A percentile compares a stretch with the other conserved stretches of the same genome.
phyloP scores from a whole-genome alignment of 768 basidiomycete species.

The Leccinellum albellum region DNA sequence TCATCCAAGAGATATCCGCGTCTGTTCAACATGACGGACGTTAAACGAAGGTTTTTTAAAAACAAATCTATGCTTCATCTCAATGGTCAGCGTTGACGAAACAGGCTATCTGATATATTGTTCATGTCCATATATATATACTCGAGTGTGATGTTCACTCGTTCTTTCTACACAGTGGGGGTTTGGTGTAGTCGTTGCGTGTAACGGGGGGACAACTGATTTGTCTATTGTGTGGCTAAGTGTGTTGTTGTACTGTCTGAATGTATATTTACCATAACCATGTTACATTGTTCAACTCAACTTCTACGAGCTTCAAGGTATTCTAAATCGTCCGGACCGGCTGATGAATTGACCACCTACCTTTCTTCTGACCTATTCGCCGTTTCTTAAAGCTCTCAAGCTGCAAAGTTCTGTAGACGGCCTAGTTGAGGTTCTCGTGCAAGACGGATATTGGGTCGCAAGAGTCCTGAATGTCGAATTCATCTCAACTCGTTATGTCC shows the following conservation, averaged over 20 bases:
- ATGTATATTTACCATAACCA: background rate
- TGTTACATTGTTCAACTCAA: background rate
- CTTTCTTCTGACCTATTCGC: background rate
- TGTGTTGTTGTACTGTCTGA: too few species aligned
- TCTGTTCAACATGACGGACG: background rate
- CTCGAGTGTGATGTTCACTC: background rate
- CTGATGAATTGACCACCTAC: background rate
- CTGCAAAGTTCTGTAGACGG: background rate
- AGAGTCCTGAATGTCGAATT: slow-evolving; percentile 4
- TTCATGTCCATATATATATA: background rate
- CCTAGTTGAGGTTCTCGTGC: background rate
- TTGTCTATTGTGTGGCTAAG: too few species aligned
- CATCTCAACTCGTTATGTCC: background rate
- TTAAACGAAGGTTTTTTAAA: background rate
- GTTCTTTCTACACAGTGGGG: too few species aligned
- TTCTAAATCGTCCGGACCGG: background rate
- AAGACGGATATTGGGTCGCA: background rate
- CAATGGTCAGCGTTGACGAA: background rate
- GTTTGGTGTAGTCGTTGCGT: too few species aligned
- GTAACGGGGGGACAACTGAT: too few species aligned
- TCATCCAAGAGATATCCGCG: background rate
- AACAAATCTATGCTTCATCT: background rate
- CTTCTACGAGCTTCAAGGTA: background rate
- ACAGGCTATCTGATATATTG: background rate
- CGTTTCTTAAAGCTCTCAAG: background rate